phyloP scores from a whole-genome alignment of 2,329 filamentous ascomycete genomes.

The Rugonectria rugulosa region DNA sequence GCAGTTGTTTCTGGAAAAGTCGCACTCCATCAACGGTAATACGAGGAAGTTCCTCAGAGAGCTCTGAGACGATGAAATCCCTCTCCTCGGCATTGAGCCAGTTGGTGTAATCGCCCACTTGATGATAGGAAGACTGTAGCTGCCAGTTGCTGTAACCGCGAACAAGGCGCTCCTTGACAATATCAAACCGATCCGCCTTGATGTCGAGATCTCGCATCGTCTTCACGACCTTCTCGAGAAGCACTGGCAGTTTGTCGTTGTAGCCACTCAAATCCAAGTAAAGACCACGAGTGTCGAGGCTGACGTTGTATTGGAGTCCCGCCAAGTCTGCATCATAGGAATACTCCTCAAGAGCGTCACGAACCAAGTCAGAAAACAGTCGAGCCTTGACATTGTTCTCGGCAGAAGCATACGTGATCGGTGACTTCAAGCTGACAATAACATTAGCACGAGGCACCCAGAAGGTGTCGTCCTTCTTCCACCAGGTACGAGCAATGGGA shows the following conservation, averaged over 20 bases:
- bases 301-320: conserved; percentile 84
- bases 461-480: conserved; percentile 98
- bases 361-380: conserved; percentile 84
- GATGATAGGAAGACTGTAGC: conserved; percentile 86
- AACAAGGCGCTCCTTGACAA: conserved; percentile 84
- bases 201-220: conserved; percentile 87
- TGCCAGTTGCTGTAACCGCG: conserved; percentile 86
- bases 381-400: conserved; percentile 79
- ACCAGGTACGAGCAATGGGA: conserved; percentile 83
- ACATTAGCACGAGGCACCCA: conserved; percentile 97
- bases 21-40: conserved; percentile 79
- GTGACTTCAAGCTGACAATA: conserved; percentile 80
- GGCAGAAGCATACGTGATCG: conserved; percentile 80
- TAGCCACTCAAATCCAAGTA: conserved; percentile 86
- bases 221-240: conserved; percentile 86
- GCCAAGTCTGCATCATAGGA: conserved; percentile 96
- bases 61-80: conserved; percentile 80
- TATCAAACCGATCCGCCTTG: conserved; percentile 85
- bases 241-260: conserved; percentile 92
- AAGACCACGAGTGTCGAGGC: conserved; percentile 74
- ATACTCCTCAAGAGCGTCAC: conserved; percentile 90
- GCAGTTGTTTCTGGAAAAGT: conserved; percentile 79
- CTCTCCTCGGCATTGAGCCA: conserved; percentile 78
- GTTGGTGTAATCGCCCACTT: conserved; percentile 82
- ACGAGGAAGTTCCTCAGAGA: conserved; percentile 76